Conservation (phyloP, 129 eudicot species). For the Escallonia rubra region DNA sequence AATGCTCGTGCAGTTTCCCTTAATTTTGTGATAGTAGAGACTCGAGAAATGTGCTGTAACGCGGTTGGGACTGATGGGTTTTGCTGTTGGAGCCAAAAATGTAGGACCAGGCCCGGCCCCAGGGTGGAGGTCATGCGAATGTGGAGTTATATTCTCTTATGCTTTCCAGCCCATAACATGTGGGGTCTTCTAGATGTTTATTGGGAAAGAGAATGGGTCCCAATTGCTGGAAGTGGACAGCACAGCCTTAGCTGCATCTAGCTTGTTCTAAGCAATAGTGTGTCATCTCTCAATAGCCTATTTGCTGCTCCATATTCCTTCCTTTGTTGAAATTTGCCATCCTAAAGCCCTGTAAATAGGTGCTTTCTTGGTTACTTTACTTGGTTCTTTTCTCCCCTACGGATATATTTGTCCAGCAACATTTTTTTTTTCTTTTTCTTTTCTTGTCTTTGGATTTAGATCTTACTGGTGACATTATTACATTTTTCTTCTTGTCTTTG, state of each 20-base stretch:
- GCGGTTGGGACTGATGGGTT: background rate
- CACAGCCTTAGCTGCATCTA: background rate
- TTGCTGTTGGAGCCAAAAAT: background rate
- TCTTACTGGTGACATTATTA: background rate
- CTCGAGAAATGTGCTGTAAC: background rate
- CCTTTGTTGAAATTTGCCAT: background rate
- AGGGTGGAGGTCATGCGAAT: background rate
- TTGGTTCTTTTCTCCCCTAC: background rate
- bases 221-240: background rate
- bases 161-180: conserved; percentile 10
- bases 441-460: background rate
- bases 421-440: too few relatives aligned
- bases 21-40: too few relatives aligned
- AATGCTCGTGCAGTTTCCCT: too few relatives aligned
- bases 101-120: background rate
- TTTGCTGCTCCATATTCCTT: background rate
- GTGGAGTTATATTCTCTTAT: conserved; percentile 5
- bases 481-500: background rate
- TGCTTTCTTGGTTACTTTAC: background rate
- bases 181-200: background rate
- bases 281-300: background rate
- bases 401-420: background rate
- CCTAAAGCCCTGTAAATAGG: background rate
- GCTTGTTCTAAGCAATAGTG: background rate
- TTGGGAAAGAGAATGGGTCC: background rate